phyloP scores from a whole-genome alignment of 179 eudicot genomes.

The Beta corolliflora region DNA sequence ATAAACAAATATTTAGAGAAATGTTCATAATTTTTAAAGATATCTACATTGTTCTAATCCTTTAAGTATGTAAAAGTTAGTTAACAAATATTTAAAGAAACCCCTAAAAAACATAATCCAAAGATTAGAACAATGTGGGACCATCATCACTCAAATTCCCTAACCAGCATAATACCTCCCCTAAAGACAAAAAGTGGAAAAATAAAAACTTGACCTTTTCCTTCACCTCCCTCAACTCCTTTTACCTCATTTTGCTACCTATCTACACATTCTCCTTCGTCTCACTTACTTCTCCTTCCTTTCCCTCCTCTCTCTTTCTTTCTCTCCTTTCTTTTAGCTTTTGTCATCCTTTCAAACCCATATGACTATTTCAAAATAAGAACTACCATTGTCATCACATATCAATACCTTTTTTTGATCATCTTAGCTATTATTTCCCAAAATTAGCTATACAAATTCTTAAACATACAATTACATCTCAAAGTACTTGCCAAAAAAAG shows the following conservation, averaged over 20 bases:
- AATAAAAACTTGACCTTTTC: conserved; percentile 35
- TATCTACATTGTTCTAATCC: too few species aligned
- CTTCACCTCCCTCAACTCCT: neutral
- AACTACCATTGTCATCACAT: conserved; percentile 10
- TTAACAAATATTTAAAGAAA: too few species aligned
- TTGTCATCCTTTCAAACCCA: conserved; percentile 22
- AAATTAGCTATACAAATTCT: neutral
- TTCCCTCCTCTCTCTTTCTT: neutral
- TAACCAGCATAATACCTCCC: conserved; percentile 20
- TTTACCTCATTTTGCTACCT: neutral
- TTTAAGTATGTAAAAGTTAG: too few species aligned
- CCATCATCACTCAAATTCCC: conserved; percentile 24
- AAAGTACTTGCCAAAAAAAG: too few species aligned
- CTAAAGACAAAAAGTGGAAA: conserved; percentile 12
- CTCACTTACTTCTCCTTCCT: neutral
- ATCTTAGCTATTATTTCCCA: neutral
- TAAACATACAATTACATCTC: too few species aligned
- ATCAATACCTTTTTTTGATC: neutral
- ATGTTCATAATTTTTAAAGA: too few species aligned
- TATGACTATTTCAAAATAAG: conserved; percentile 24
- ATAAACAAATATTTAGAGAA: too few species aligned
- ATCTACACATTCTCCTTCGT: too few species aligned
- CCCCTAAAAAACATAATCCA: too few species aligned
- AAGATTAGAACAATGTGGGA: neutral
- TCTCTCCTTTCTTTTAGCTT: neutral